Conservation (phyloP, 1,284 basidiomycete genomes). For the Cryptococcus wingfieldii region DNA sequence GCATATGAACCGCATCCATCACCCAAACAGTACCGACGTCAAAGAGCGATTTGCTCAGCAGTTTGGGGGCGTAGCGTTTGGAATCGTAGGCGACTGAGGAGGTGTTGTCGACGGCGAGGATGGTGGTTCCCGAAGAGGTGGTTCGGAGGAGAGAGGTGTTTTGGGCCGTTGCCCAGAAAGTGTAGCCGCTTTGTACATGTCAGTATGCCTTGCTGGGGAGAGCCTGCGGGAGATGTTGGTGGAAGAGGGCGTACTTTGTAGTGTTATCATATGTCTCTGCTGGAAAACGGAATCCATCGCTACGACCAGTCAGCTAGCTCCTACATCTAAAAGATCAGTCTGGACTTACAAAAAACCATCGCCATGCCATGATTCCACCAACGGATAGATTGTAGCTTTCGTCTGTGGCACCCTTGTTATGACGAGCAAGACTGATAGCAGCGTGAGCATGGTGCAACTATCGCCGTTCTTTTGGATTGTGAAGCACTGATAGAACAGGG, state of each 20-base stretch:
- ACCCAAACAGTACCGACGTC: constrained; percentile 63
- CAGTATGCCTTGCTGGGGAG: not conserved
- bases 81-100: constrained; percentile 52
- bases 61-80: constrained; percentile 67
- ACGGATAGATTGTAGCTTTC: not conserved
- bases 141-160: constrained; percentile 52
- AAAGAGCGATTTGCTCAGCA: constrained; percentile 58
- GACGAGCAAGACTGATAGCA: too few relatives aligned
- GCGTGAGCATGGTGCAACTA: too few relatives aligned
- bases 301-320: not conserved
- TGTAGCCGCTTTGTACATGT: constrained; percentile 57
- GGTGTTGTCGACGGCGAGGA: constrained; percentile 58
- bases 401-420: too few relatives aligned
- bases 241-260: constrained; percentile 29
- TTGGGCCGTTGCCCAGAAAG: constrained; percentile 39
- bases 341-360: not conserved
- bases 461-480: too few relatives aligned
- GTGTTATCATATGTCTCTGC: constrained; percentile 39
- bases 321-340: not conserved
- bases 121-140: constrained; percentile 63
- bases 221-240: too few relatives aligned
- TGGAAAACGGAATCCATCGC: constrained; percentile 26
- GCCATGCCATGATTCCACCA: not conserved
- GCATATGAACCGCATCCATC: constrained; percentile 64
- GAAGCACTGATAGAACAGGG: too few relatives aligned